A percentile compares a stretch with the other conserved stretches of the same genome.
These are phyloP conservation scores for Cercophora samala DNA, from an alignment of 495 filamentous ascomycete genomes.

Conservation along the genomic window DNA sequence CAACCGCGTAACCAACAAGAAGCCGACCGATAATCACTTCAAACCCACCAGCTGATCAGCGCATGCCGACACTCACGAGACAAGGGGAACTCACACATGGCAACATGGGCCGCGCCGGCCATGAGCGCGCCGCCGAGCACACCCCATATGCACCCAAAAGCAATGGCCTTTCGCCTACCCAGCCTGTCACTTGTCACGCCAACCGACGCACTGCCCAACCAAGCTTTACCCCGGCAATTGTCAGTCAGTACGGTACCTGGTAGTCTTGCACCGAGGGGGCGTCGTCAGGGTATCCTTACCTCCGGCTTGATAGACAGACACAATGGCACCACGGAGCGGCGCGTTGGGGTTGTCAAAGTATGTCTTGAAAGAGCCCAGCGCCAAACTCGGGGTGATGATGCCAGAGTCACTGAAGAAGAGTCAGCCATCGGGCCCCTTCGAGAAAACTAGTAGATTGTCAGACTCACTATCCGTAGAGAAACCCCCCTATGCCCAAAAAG, in stretches of 20 bases:
- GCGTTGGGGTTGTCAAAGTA: slow-evolving; percentile 45
- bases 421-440: not conserved
- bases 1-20: slow-evolving; percentile 49
- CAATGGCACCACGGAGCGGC: slow-evolving; percentile 46
- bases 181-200: slow-evolving; percentile 45
- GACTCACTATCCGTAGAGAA: slow-evolving; percentile 37
- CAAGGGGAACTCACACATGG: slow-evolving; percentile 41
- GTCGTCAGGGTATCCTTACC: no score
- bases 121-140: slow-evolving; percentile 49
- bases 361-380: slow-evolving; percentile 40
- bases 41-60: no score
- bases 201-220: slow-evolving; percentile 49
- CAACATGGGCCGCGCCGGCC: slow-evolving; percentile 47
- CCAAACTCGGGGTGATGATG: slow-evolving; percentile 46
- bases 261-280: no score
- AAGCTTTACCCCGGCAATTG: no score
- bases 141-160: slow-evolving; percentile 47
- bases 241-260: no score
- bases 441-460: no score
- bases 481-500: slow-evolving; percentile 36
- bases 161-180: slow-evolving; percentile 48
- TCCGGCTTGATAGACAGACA: slow-evolving; percentile 49
- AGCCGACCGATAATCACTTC: slow-evolving; percentile 51
- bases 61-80: not conserved
- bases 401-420: slow-evolving; percentile 33